Evolutionary conservation across 129 eudicot species (phyloP).

Genomic region (Flaveria brownii): DNA sequence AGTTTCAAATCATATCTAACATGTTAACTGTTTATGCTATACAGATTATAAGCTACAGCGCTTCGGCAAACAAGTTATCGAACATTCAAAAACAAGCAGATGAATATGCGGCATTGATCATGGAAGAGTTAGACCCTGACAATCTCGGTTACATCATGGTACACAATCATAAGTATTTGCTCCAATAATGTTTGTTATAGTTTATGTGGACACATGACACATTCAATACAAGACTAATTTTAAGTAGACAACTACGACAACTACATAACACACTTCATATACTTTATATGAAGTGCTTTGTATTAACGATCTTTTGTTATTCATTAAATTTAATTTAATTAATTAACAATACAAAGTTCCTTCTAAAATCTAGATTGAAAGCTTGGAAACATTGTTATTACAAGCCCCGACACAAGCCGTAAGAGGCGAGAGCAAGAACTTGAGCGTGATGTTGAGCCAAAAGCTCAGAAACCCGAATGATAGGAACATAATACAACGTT

Average conservation of each 20-base stretch:
- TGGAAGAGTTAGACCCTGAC: conserved; percentile 28
- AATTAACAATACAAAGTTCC: not conserved
- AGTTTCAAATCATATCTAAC: not conserved
- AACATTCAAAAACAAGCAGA: conserved; percentile 28
- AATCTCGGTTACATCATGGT: conserved; percentile 27
- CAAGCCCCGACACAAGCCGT: conserved; percentile 7
- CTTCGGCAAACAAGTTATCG: conserved; percentile 26
- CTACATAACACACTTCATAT: not conserved
- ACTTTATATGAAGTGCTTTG: too few relatives aligned
- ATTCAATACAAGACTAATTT: not conserved
- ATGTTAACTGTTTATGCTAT: not conserved
- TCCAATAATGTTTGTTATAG: not conserved
- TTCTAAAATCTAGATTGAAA: not conserved
- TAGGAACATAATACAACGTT: conserved; percentile 7
- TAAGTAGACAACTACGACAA: not conserved
- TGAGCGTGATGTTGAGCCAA: conserved; percentile 15
- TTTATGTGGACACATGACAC: not conserved
- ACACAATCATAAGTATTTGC: not conserved
- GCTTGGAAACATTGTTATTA: conserved; percentile 9
- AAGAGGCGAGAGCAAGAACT: conserved; percentile 21
- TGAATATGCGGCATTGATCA: conserved; percentile 24
- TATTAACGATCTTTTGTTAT: too few relatives aligned
- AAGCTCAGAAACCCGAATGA: conserved; percentile 6
- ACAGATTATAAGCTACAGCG: conserved; percentile 25
- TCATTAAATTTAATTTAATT: too few relatives aligned